Evolutionary conservation across 2,329 filamentous ascomycete genomes (phyloP).

Genomic region (Fusarium staphyleae): DNA sequence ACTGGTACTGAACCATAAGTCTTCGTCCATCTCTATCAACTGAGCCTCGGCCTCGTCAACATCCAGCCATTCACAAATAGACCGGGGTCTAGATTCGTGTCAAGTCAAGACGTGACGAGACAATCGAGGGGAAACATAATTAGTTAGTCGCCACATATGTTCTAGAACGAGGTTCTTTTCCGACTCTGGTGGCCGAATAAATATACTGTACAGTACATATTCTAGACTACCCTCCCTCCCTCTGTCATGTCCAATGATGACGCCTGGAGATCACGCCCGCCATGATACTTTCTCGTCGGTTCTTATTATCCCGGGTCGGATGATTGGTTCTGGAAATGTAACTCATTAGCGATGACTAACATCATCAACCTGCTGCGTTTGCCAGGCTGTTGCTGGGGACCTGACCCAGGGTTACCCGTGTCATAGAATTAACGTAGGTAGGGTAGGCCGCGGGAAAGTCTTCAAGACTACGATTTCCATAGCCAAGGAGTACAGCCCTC

Average conservation of each 20-base stretch:
- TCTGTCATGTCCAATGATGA: neutral
- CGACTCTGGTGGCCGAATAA: neutral
- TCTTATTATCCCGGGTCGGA: neutral
- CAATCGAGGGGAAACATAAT: conserved; percentile 1
- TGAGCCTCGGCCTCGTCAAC: neutral
- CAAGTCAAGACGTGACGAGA: neutral
- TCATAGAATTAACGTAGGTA: too few species aligned
- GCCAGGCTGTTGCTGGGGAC: too few species aligned
- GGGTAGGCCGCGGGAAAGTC: too few species aligned
- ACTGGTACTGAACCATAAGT: too few species aligned
- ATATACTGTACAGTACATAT: conserved; percentile 3
- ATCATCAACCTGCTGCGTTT: too few species aligned
- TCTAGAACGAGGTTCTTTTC: conserved; percentile 17
- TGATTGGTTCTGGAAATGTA: too few species aligned
- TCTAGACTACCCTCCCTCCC: conserved; percentile 21
- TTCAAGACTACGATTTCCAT: too few species aligned
- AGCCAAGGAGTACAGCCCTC: too few species aligned
- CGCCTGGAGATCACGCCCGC: neutral
- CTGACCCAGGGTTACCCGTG: too few species aligned
- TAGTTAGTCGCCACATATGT: conserved; percentile 3
- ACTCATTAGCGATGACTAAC: too few species aligned
- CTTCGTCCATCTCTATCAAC: too few species aligned
- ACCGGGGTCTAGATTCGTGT: conserved; percentile 14
- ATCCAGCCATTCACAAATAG: neutral
- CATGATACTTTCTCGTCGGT: neutral